Conservation (phyloP, 805 yeast genomes). For the Dipodascopsis uninucleata region DNA sequence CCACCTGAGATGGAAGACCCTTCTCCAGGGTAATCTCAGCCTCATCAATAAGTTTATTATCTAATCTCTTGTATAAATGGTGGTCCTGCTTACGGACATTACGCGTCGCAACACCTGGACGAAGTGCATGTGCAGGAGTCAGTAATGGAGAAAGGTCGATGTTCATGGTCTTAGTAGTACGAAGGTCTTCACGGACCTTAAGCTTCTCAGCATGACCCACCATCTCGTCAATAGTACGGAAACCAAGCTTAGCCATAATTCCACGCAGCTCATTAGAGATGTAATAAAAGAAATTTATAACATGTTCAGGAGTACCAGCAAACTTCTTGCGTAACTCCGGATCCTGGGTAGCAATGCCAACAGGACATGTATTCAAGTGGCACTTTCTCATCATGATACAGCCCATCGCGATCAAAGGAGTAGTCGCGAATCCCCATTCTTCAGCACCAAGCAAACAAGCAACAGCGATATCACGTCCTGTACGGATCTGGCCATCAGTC, state of each 20-base stretch:
- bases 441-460: conserved; percentile 97
- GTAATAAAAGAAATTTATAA: conserved; percentile 94
- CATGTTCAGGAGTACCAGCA: conserved; percentile 97
- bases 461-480: conserved; percentile 95
- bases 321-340: conserved; percentile 89
- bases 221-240: conserved; percentile 95
- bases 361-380: conserved; percentile 92
- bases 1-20: conserved; percentile 94
- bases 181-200: conserved; percentile 74
- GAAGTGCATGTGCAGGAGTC: conserved; percentile 93
- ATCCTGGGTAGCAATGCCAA: conserved; percentile 98
- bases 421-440: conserved; percentile 97
- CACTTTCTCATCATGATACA: conserved; percentile 96
- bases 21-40: conserved; percentile 91
- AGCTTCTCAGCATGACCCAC: conserved; percentile 94
- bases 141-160: conserved; percentile 88
- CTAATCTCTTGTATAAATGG: conserved; percentile 85
- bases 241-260: conserved; percentile 93
- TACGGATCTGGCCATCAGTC: conserved; percentile 97
- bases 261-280: conserved; percentile 86
- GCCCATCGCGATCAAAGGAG: conserved; percentile 95
- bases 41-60: conserved; percentile 93
- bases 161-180: conserved; percentile 86
- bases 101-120: conserved; percentile 95
- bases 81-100: conserved; percentile 93